Evolutionary conservation across 371 early-diverging fungal species (phyloP).

Genomic region (Syncephalis plumigaleata): DNA sequence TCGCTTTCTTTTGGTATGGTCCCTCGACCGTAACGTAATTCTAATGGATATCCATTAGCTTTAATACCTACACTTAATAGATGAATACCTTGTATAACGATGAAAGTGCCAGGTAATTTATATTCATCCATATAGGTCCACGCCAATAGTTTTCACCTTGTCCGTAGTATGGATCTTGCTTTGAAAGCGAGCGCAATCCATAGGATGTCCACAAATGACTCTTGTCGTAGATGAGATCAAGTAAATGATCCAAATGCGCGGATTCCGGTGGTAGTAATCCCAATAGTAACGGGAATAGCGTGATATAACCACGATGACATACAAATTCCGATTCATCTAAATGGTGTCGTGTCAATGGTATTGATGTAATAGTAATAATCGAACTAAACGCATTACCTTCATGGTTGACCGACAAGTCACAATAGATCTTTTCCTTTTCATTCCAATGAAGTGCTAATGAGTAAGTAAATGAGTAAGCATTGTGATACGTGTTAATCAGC

Average conservation of each 20-base stretch:
- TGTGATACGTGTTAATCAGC: background rate
- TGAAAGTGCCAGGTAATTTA: slow-evolving; percentile 72
- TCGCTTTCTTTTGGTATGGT: slow-evolving; percentile 45
- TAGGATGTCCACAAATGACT: slow-evolving; percentile 65
- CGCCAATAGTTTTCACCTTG: slow-evolving; percentile 89
- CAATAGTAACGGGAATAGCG: slow-evolving; percentile 63
- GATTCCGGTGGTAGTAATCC: slow-evolving; percentile 56
- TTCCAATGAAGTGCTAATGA: slow-evolving; percentile 63
- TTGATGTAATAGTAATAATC: too few relatives aligned
- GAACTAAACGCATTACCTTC: too few relatives aligned
- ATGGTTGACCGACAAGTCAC: slow-evolving; percentile 52
- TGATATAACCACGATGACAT: slow-evolving; percentile 78
- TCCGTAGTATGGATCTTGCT: slow-evolving; percentile 47
- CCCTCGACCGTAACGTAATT: slow-evolving; percentile 48
- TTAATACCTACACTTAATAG: background rate
- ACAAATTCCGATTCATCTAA: slow-evolving; percentile 33
- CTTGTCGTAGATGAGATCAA: slow-evolving; percentile 56
- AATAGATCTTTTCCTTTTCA: slow-evolving; percentile 44
- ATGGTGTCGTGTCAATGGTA: too few relatives aligned
- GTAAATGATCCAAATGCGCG: slow-evolving; percentile 39
- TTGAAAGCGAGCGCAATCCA: slow-evolving; percentile 68
- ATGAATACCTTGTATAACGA: slow-evolving; percentile 28
- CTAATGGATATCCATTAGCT: slow-evolving; percentile 13
- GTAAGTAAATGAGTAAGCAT: slow-evolving; percentile 12
- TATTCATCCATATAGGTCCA: slow-evolving; percentile 89